phyloP scores from a whole-genome alignment of 352 stramenopile species.

The Phytophthora nicotianae region DNA sequence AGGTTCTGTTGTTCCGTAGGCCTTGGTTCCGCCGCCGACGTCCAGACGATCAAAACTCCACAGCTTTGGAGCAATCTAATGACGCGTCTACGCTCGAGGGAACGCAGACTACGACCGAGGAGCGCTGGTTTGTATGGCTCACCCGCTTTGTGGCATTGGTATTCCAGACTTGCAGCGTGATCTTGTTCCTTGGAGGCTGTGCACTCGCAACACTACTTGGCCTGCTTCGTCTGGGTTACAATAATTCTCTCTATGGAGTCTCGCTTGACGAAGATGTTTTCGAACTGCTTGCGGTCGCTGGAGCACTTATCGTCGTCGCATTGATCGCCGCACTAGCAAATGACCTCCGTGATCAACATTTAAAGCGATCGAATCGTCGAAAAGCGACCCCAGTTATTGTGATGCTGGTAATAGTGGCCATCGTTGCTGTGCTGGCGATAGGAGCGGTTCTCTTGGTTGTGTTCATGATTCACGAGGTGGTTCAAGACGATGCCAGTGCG shows the following conservation, averaged over 20 bases:
- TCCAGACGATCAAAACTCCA: constrained; percentile 1
- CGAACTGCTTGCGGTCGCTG: constrained; percentile 44
- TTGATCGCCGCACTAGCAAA: constrained; percentile 59
- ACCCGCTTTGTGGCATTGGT: constrained; percentile 46
- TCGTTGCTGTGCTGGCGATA: constrained; percentile 52
- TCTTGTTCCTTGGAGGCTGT: constrained; percentile 53
- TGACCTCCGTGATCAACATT: constrained; percentile 50
- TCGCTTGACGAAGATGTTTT: constrained; percentile 50
- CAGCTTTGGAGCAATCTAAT: constrained; percentile 4
- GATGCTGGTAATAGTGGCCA: constrained; percentile 37
- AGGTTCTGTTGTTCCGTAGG: constrained; percentile 64
- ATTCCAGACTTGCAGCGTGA: constrained; percentile 34
- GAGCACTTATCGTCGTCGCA: constrained; percentile 38
- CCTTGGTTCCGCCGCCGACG: constrained; percentile 29
- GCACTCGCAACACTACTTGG: constrained; percentile 60
- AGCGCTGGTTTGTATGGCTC: constrained; percentile 80
- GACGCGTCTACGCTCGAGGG: constrained; percentile 52
- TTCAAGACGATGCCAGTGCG: constrained; percentile 49
- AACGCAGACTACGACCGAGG: constrained; percentile 65
- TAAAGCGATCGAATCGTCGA: constrained; percentile 27
- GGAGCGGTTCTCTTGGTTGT: constrained; percentile 42
- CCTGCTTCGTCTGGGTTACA: constrained; percentile 55
- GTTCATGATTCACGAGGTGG: constrained; percentile 69
- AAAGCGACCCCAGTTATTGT: constrained; percentile 24
- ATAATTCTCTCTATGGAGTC: constrained; percentile 58